Evolutionary conservation across 2,329 filamentous ascomycete species (phyloP), one percentile per base, ranked within the genome.

Genomic region (Geosmithia flava): DNA sequence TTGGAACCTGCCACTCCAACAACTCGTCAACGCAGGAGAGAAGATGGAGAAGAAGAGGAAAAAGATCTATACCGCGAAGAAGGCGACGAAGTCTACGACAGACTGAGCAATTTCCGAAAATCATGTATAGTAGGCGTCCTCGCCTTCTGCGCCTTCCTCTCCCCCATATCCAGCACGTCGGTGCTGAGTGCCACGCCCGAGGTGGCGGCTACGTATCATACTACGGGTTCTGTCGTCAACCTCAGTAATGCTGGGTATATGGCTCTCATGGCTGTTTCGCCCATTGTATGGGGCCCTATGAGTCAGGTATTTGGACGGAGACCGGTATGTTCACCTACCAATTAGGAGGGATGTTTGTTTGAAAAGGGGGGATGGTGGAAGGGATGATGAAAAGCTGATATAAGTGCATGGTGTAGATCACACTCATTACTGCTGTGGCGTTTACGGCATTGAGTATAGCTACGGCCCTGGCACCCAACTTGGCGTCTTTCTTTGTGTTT

Each of bases 171-270:
- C 13, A 86, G 80, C 40, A 90, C 85, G 0, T 81, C 82, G 1
- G 78, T 90, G 8, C 64, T 91, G 13, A 75, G 84, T 1, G 86
- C 85, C 2, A 78, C 84, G 1, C 85, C 85, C 1, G 85, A 91
- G 61, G 80, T 91, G 5, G 83, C 84, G 2, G 61, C 59, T 3
- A 80, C 77, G 7, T 87, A 77, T 59, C 53, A 68, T 40, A 87
- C 82, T 0, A 83, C 76, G 0, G 82, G 81, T 5, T 76, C 75
- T 10, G 74, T 88, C 49, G 80, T 90, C 59, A 86, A 87, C 58
- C 63, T 85, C 43, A 82, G 76, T 58, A 91, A 90, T 64, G 85
- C 85, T 0, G 63, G 83, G n/a, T 87, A 87, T 55, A 74, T 87
- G 68, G 62, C 82, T 4, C 80, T 83, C 55, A 90, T 89, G 84